These are phyloP conservation scores for Saitozyma sp. DNA, from an alignment of 768 basidiomycete genomes.

Conservation along the genomic window DNA sequence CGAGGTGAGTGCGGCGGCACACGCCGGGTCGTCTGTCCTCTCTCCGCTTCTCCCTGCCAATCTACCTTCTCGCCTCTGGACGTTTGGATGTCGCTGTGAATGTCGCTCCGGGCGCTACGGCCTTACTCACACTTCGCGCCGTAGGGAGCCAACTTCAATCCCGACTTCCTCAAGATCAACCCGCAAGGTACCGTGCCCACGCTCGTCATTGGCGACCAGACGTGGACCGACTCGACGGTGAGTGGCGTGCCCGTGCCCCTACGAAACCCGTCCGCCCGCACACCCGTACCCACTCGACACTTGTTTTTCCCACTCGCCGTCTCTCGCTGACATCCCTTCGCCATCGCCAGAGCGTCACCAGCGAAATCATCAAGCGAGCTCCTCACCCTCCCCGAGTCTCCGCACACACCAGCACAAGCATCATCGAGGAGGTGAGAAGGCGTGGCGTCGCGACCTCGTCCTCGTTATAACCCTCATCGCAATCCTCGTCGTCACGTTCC, in stretches of 20 bases:
- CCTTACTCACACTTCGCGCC: background rate
- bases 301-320: background rate
- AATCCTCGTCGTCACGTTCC: background rate
- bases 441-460: background rate
- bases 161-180: constrained; percentile 46
- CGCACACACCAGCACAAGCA: constrained; percentile 38
- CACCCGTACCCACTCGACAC: too few species aligned
- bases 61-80: constrained; percentile 1
- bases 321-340: background rate
- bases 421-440: constrained; percentile 39
- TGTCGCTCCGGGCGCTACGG: background rate
- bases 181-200: constrained; percentile 42
- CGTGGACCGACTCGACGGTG: constrained; percentile 41
- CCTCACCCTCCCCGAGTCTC: constrained; percentile 40
- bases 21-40: background rate
- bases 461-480: background rate
- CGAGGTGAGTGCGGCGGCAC: constrained; percentile 28
- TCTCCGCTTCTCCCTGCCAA: background rate
- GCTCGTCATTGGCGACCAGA: constrained; percentile 35
- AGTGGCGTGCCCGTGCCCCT: constrained; percentile 1
- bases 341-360: constrained; percentile 22
- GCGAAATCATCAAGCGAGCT: constrained; percentile 29
- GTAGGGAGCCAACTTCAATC: constrained; percentile 44
- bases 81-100: too few species aligned
- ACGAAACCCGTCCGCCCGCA: background rate